Conservation (phyloP, 306 rosid species). For the Cicer cuneatum region DNA sequence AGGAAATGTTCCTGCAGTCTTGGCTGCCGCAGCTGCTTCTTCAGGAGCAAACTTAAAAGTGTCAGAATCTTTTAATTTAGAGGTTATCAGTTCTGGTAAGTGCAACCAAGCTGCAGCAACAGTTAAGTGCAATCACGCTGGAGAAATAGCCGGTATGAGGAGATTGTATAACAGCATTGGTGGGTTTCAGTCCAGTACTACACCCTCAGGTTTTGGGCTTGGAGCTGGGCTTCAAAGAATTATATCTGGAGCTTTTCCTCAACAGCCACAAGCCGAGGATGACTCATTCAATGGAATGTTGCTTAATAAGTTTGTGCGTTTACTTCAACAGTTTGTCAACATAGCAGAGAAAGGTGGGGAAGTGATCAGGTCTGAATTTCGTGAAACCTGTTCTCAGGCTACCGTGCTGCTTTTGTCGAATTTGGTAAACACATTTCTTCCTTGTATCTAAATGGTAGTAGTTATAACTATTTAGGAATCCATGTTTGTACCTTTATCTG, state of each 20-base stretch:
- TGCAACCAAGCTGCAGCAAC: conserved; percentile 94
- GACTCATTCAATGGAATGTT: conserved; percentile 85
- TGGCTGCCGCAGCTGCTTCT: conserved; percentile 98
- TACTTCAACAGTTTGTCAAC: conserved; percentile 92
- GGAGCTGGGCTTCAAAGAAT: conserved; percentile 90
- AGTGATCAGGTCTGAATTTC: conserved; percentile 87
- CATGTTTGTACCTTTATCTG: conserved; percentile 43
- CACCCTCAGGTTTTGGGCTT: conserved; percentile 75
- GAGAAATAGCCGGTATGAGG: conserved; percentile 99
- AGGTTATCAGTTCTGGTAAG: conserved; percentile 94
- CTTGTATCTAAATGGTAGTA: conserved; percentile 29
- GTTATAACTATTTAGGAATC: conserved; percentile 31
- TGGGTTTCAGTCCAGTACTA: conserved; percentile 75
- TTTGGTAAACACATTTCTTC: conserved; percentile 64
- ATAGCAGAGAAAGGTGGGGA: conserved; percentile 88
- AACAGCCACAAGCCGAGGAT: conserved; percentile 78
- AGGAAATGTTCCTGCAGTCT: conserved; percentile 91
- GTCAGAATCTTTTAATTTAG: conserved; percentile 90
- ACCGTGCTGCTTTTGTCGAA: conserved; percentile 91
- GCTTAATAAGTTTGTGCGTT: conserved; percentile 83
- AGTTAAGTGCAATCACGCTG: conserved; percentile 94
- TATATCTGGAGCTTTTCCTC: conserved; percentile 93
- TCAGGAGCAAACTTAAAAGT: conserved; percentile 90
- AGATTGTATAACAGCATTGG: conserved; percentile 96
- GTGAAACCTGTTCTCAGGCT: conserved; percentile 96